Base-by-base conservation (phyloP, 2,329 filamentous ascomycete species). In the Aspergillus quadrilineatus region DNA sequence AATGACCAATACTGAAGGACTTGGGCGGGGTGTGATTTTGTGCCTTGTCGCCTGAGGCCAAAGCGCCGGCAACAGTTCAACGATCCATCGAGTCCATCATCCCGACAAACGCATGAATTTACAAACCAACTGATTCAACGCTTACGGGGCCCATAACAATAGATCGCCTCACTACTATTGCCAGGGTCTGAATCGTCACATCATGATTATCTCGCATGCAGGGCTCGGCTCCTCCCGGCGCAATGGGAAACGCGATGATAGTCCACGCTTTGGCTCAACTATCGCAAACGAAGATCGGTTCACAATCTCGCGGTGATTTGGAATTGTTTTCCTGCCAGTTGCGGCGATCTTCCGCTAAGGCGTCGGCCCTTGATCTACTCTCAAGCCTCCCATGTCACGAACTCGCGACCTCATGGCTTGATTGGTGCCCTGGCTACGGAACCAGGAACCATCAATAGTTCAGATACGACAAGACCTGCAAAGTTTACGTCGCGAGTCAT, bases 341-440 rank as follows among this genome's bases (percentile, higher is more conserved):
- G 34, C 34, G 54, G 47, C 42, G 47, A 56, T 56, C 53, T 32
- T 39, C 53, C n/a, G 32, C 36, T 22, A 41, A 26, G 34, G 34
- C 30, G 39, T 29, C 14, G 30, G 39, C 2, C n/a, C 39, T 17
- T 15, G 6, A n/a, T 9, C 37, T 22, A 37, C 15, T 39, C 30
- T 32, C 30, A 26, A 50, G 43, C 32, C 45, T 36, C n/a, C 12
- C 22, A 37, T 37, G 10, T 14, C 34, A 37, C 34, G 7, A 14
- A 37, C 34, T 45, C 32, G 36, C 34, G 28, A 50, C 36, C 47
- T 15, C 41, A 30, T 39, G 41, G 28, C 12, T 45, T 32, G 44
- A 34, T 55, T 55, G 42, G 43, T 32, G n/a, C 39, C 39, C 30
- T 43, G 32, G 14, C 52, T 29, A 39, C 48, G 34, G 34, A 14